Base-by-base conservation (phyloP, 1,284 basidiomycete genomes). In the Cryptococcus deneoformans region DNA sequence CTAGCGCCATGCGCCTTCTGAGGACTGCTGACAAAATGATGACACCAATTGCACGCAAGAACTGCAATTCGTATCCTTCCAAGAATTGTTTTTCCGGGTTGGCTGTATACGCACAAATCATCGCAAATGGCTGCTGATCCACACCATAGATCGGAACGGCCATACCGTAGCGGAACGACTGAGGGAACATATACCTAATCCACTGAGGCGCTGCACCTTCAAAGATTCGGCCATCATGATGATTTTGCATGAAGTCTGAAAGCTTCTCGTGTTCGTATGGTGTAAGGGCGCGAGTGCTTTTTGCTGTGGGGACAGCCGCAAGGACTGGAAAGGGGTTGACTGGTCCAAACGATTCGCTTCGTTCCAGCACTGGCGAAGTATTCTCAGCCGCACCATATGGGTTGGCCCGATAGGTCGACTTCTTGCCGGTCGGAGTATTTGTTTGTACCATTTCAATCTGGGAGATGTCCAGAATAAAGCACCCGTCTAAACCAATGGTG, bases 21-120 rank as follows among this genome's bases (percentile, higher is more conserved):
- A 96, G 82, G 5, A 96, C 92, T 10, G 93, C 92, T 49, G 91
- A 92, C 40, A 98, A 81, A 58, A 97, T 94, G 65, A 97, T 95
- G 52, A 96, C 92, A 51, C 93, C 92, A 82, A 81, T 80, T 12
- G 91, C 91, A 50, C 93, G 86, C 48, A 96, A 75, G 75, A 95
- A 96, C 48, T 93, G 94, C 37, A 95, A 77, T 67, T 95, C 93
- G 71, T 93, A 92, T 0, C 92, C 90, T 79, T 96, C 90, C 68
- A 94, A 79, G 77, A 88, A 89, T 68, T 89, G 86, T 69, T 89
- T 88, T 9, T 84, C 83, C 64, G 89, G 84, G 65, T 89, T 86
- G 45, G 86, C 85, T 0, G 87, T 88, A 77, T 94, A 96, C 4
- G 91, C 92, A 67, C 91, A 94, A 40, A 98, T 81, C 66, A 98